Percentiles rank a stretch among this genome's conserved stretches.
Conservation (phyloP, 306 rosid genomes). For the Potentilla sterilis region DNA sequence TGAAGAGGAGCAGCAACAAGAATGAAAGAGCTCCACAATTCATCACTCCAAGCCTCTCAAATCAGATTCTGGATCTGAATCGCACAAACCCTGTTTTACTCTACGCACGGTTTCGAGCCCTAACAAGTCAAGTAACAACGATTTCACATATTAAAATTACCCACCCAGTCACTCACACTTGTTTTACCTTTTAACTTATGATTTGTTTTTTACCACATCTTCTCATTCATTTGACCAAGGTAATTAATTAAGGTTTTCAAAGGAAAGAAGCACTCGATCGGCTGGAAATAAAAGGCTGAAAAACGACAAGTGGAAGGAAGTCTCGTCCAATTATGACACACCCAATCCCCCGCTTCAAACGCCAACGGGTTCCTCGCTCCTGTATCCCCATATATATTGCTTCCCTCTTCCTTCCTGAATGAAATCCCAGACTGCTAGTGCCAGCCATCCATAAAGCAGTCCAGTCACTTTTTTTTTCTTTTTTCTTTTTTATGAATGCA, state of each 20-base stretch:
- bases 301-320: neutral
- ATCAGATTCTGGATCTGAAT: neutral
- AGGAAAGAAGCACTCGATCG: no score
- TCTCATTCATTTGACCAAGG: no score
- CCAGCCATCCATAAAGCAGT: neutral
- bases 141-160: neutral
- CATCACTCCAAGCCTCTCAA: neutral
- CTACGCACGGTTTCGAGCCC: conserved; percentile 2
- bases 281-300: no score
- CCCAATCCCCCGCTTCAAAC: neutral
- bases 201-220: no score
- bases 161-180: no score
- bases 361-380: neutral
- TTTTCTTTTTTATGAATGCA: no score
- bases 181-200: no score
- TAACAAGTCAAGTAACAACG: neutral
- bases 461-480: no score
- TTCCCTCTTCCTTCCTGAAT: neutral
- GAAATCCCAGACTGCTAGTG: neutral
- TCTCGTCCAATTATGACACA: neutral
- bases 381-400: no score
- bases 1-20: conserved; percentile 29
- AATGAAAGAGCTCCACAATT: no score
- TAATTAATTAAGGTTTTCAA: no score
- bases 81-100: neutral